Percentiles rank a stretch among this genome's conserved stretches.
Evolutionary conservation across 805 yeast genomes (phyloP).

Genomic region (Kodamaea nitidulidarum): DNA sequence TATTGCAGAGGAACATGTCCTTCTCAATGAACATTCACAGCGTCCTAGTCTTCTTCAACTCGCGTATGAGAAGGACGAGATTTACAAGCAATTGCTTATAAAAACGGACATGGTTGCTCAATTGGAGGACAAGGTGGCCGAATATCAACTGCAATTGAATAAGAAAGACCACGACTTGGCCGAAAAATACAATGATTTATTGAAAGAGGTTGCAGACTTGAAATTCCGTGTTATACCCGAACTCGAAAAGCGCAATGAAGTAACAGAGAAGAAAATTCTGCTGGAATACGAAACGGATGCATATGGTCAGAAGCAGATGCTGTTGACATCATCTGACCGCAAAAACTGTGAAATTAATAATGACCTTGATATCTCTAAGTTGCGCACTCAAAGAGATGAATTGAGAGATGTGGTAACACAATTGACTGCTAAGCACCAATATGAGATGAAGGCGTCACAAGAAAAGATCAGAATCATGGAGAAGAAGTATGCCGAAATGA

Average conservation of each 20-base stretch:
- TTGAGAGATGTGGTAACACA: conserved; percentile 37
- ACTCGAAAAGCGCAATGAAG: conserved; percentile 22
- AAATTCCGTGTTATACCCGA: conserved; percentile 44
- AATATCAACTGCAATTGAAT: conserved; percentile 16
- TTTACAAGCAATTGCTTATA: conserved; percentile 44
- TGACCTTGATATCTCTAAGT: conserved; percentile 5
- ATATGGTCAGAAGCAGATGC: conserved; percentile 5
- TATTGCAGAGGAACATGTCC: conserved; percentile 67
- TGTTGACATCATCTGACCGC: conserved; percentile 1
- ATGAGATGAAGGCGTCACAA: conserved; percentile 32
- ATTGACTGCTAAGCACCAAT: conserved; percentile 31
- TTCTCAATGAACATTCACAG: conserved; percentile 50
- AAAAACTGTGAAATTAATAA: not conserved
- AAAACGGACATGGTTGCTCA: conserved; percentile 48
- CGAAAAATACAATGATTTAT: conserved; percentile 36
- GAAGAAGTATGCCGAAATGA: conserved; percentile 26
- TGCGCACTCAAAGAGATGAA: conserved; percentile 37
- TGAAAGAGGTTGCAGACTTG: conserved; percentile 39
- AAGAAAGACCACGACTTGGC: conserved; percentile 24
- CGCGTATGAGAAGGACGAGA: conserved; percentile 51
- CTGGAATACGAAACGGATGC: conserved; percentile 6
- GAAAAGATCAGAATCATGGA: conserved; percentile 35
- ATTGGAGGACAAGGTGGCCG: conserved; percentile 43
- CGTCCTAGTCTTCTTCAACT: conserved; percentile 53
- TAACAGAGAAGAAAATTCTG: not conserved